Percentiles rank a stretch among this genome's conserved stretches.
Conservation (phyloP, 2,329 filamentous ascomycete genomes). For the Stemphylium vesicarium region DNA sequence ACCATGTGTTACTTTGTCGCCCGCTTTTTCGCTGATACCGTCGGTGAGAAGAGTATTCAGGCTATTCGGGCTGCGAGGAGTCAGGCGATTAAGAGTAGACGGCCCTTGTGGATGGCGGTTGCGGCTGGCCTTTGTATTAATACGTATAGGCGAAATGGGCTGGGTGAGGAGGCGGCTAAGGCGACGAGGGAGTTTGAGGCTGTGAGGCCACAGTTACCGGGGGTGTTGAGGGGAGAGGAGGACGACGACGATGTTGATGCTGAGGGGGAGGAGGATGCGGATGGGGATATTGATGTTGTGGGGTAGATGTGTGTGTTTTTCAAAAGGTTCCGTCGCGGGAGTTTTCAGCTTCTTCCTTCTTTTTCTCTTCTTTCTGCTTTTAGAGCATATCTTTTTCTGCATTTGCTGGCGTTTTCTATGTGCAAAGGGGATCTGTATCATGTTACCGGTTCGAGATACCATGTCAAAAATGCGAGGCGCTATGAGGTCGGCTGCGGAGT, state of each 20-base stretch:
- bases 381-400: too few relatives aligned
- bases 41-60: conserved; percentile 66
- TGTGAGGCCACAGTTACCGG: conserved; percentile 32
- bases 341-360: too few relatives aligned
- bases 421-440: too few relatives aligned
- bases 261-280: conserved; percentile 27
- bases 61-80: conserved; percentile 48
- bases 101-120: conserved; percentile 40
- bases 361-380: too few relatives aligned
- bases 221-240: conserved; percentile 24
- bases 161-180: conserved; percentile 32
- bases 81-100: conserved; percentile 31
- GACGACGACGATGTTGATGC: conserved; percentile 28
- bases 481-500: too few relatives aligned
- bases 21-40: conserved; percentile 79
- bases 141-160: conserved; percentile 37
- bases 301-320: neutral
- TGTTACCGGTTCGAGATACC: too few relatives aligned
- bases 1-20: conserved; percentile 84
- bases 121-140: conserved; percentile 40
- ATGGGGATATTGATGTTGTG: neutral
- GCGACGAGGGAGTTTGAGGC: conserved; percentile 29
- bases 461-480: too few relatives aligned
- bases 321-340: too few relatives aligned
- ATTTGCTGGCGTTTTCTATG: too few relatives aligned